Conservation (phyloP, 805 yeast genomes). For the Millerozyma acaciae region DNA sequence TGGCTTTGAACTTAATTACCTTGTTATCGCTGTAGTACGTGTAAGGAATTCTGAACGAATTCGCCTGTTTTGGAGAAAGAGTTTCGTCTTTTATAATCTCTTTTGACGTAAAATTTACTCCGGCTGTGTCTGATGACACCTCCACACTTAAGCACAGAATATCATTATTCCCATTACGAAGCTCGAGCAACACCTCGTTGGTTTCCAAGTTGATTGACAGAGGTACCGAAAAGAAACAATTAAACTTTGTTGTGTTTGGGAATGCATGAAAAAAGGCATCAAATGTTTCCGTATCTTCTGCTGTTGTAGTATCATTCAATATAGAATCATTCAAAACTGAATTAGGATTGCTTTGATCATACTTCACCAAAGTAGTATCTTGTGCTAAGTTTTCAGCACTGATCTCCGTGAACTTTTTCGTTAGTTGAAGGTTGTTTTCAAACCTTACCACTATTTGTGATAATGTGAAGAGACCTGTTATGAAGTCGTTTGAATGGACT, state of each 20-base stretch:
- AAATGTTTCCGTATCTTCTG: background rate
- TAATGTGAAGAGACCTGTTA: slow-evolving; percentile 31
- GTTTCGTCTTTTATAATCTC: background rate
- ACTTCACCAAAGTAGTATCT: too few relatives aligned
- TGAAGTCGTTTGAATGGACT: slow-evolving; percentile 23
- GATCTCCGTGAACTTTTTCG: too few relatives aligned
- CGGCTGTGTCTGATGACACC: slow-evolving; percentile 14
- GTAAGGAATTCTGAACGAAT: slow-evolving; percentile 33
- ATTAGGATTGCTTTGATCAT: too few relatives aligned
- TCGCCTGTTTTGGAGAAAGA: slow-evolving; percentile 6
- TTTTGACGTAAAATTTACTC: slow-evolving; percentile 13
- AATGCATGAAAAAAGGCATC: slow-evolving; percentile 9
- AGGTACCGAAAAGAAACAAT: slow-evolving; percentile 26
- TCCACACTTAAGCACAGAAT: slow-evolving; percentile 23
- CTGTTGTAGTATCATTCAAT: background rate
- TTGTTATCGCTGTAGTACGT: slow-evolving; percentile 27
- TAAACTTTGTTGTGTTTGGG: slow-evolving; percentile 18
- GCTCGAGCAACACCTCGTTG: slow-evolving; percentile 20
- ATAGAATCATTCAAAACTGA: slow-evolving; percentile 2
- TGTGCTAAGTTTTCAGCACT: too few relatives aligned
- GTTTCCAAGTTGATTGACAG: slow-evolving; percentile 23
- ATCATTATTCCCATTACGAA: slow-evolving; percentile 27
- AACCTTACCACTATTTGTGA: slow-evolving; percentile 13
- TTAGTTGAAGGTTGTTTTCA: slow-evolving; percentile 17
- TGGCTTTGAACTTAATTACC: slow-evolving; percentile 17